A percentile compares a stretch with the other conserved stretches of the same genome.
Evolutionary conservation across 2,329 filamentous ascomycete species (phyloP).

Genomic region (Metarhizium guizhouense): DNA sequence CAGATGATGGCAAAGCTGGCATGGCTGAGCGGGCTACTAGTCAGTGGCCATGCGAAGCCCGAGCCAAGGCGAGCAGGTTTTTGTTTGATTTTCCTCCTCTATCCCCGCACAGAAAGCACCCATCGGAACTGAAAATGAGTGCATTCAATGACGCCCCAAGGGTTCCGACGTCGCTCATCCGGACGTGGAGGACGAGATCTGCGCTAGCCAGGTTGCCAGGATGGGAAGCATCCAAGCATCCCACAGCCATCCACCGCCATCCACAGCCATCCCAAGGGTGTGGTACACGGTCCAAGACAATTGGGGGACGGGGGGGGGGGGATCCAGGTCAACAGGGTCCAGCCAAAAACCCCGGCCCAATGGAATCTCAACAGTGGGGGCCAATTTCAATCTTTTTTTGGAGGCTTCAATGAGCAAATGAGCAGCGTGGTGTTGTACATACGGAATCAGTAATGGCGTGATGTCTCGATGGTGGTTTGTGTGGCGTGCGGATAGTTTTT

Average conservation of each 20-base stretch:
- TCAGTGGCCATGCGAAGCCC: not conserved
- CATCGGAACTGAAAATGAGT: not conserved
- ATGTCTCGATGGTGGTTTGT: not conserved
- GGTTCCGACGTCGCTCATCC: not conserved
- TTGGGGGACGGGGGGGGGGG: not conserved
- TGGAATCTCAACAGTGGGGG: not conserved
- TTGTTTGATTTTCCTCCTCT: constrained; percentile 1
- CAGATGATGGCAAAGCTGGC: no score
- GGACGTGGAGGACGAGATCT: not conserved
- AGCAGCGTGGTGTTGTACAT: no score
- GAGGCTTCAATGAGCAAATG: no score
- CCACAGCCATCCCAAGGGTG: not conserved
- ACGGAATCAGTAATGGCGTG: not conserved
- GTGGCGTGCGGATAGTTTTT: no score
- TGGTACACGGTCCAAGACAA: not conserved
- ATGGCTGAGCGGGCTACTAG: no score
- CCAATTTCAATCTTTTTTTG: not conserved
- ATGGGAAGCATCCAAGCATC: not conserved
- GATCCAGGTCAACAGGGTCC: not conserved
- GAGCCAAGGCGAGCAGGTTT: not conserved
- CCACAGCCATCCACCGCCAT: no score
- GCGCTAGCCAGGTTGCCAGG: not conserved
- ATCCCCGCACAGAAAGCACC: not conserved
- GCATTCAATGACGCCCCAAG: not conserved
- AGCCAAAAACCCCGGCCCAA: not conserved